Conservation (phyloP, 179 eudicot genomes). For the Monotropa hypopitys region DNA sequence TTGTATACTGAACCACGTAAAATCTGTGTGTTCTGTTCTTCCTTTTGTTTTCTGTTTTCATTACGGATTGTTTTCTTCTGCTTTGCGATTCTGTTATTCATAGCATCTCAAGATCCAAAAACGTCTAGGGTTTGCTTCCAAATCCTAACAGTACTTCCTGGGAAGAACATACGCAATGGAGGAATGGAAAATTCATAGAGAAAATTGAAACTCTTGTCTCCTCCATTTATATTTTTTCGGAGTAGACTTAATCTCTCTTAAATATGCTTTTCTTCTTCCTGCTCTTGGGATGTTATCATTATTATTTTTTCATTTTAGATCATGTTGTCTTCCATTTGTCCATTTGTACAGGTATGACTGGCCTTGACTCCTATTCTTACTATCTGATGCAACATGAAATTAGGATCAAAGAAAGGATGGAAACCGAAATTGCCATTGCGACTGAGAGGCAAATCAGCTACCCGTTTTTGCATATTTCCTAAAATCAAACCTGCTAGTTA, state of each 20-base stretch:
- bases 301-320: not conserved
- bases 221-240: not conserved
- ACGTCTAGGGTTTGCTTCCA: too few species aligned
- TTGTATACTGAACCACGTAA: too few species aligned
- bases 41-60: too few species aligned
- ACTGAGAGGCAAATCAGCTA: slow-evolving; percentile 49
- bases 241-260: not conserved
- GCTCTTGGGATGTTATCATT: not conserved
- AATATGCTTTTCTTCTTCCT: not conserved
- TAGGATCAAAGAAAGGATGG: slow-evolving; percentile 68
- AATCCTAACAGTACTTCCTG: too few species aligned
- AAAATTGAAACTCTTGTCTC: not conserved
- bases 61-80: too few species aligned
- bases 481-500: slow-evolving; percentile 50
- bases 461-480: slow-evolving; percentile 64
- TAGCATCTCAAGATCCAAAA: too few species aligned
- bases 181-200: not conserved
- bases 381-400: slow-evolving; percentile 37
- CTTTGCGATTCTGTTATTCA: too few species aligned
- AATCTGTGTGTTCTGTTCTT: too few species aligned
- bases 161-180: not conserved
- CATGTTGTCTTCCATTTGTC: slow-evolving; percentile 6
- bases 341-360: slow-evolving; percentile 23
- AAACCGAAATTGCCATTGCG: slow-evolving; percentile 47
- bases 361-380: slow-evolving; percentile 14